phyloP scores from a whole-genome alignment of 2,329 filamentous ascomycete species.

The Calonectria hawksworthii region DNA sequence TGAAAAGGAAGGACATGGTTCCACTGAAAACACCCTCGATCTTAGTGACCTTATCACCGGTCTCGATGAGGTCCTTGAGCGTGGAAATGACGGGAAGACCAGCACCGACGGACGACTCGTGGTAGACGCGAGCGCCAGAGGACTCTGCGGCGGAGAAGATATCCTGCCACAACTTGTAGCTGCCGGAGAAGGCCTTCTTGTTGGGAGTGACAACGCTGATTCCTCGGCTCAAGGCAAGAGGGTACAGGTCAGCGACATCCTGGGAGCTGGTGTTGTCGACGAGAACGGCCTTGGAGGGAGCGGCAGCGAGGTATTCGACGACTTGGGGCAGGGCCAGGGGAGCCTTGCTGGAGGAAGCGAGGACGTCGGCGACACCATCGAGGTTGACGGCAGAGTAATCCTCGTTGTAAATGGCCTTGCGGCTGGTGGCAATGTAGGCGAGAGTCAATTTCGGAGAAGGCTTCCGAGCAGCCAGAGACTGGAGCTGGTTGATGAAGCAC shows the following conservation, averaged over 20 bases:
- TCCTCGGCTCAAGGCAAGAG: slow-evolving; percentile 82
- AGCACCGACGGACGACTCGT: slow-evolving; percentile 94
- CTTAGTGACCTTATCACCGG: slow-evolving; percentile 89
- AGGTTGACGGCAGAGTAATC: slow-evolving; percentile 79
- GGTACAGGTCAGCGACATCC: slow-evolving; percentile 86
- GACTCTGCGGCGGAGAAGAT: slow-evolving; percentile 83
- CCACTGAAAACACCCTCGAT: slow-evolving; percentile 98
- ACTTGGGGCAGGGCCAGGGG: slow-evolving; percentile 79
- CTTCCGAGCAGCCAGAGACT: slow-evolving; percentile 74
- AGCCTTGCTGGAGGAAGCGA: slow-evolving; percentile 74
- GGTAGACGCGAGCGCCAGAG: slow-evolving; percentile 87
- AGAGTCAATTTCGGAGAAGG: slow-evolving; percentile 80
- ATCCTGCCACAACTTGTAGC: slow-evolving; percentile 84
- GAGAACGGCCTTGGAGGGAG: slow-evolving; percentile 84
- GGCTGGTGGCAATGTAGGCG: slow-evolving; percentile 88
- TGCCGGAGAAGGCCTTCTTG: slow-evolving; percentile 96
- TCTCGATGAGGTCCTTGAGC: slow-evolving; percentile 92
- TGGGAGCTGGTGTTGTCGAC: slow-evolving; percentile 97
- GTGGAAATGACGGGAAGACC: slow-evolving; percentile 95
- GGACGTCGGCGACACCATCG: slow-evolving; percentile 71
- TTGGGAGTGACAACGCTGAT: slow-evolving; percentile 96
- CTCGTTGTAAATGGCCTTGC: slow-evolving; percentile 82
- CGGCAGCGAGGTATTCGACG: slow-evolving; percentile 81
- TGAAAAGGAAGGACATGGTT: slow-evolving; percentile 98
- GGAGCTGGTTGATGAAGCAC: slow-evolving; percentile 88